These are phyloP conservation scores for Hansenula lynferdii DNA, from an alignment of 1,139 yeast species.

Conservation along the genomic window DNA sequence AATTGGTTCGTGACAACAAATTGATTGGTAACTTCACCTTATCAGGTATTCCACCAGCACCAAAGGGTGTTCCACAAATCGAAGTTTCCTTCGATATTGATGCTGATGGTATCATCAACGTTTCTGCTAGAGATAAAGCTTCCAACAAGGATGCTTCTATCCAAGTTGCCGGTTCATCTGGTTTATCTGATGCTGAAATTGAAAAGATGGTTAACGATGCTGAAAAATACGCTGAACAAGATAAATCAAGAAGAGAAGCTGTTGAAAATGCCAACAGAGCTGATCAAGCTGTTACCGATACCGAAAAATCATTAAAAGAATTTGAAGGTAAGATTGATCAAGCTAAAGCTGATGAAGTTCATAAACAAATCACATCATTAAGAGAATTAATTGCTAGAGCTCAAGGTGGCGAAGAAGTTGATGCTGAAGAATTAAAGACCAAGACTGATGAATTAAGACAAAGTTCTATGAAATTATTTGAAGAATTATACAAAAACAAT, in stretches of 20 bases:
- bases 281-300: constrained; percentile 93
- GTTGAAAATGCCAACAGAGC: constrained; percentile 97
- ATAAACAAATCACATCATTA: constrained; percentile 68
- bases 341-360: constrained; percentile 71
- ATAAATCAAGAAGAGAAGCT: constrained; percentile 82
- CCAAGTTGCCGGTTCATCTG: constrained; percentile 97
- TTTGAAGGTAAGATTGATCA: constrained; percentile 89
- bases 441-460: constrained; percentile 94
- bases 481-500: constrained; percentile 84
- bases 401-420: constrained; percentile 86
- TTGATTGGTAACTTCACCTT: constrained; percentile 96
- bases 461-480: constrained; percentile 89
- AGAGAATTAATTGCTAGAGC: constrained; percentile 93
- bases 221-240: constrained; percentile 95
- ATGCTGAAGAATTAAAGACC: constrained; percentile 78
- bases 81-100: constrained; percentile 98
- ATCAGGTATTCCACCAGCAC: constrained; percentile 97
- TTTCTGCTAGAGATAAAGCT: constrained; percentile 97
- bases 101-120: constrained; percentile 99
- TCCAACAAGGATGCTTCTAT: constrained; percentile 97
- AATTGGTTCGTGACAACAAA: constrained; percentile 97
- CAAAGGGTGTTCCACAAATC: constrained; percentile 99
- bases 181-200: constrained; percentile 92
- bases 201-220: constrained; percentile 99
- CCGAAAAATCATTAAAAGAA: constrained; percentile 91